Base-by-base conservation (phyloP, 2,329 filamentous ascomycete species). In the Phaeosphaeria sp. region DNA sequence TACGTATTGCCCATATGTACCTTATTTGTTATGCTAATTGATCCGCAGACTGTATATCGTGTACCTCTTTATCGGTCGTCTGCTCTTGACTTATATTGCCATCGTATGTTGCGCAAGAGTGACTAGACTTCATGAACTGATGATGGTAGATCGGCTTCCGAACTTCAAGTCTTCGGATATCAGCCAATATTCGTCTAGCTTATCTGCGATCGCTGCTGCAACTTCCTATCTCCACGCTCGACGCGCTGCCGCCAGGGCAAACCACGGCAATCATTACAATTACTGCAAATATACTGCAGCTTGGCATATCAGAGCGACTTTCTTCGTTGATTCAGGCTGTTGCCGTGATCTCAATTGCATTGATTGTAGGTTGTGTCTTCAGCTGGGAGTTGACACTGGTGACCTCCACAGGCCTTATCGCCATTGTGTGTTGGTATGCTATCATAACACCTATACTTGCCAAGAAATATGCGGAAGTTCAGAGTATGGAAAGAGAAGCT, bases 61-160 rank as follows among this genome's bases (percentile, higher is more conserved):
- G 15, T 87, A 86, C 65, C 76, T 88, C 1, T 87, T 87, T 59
- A 74, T 85, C 20, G 85, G 74, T 15, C 84, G 84, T 54, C 83
- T 87, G 41, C 63, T 77, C 3, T 71, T 87, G n/a, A 81, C 80
- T 0, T 87, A 87, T 59, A 65, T 85, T 18, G 84, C 84, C 58
- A 83, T 83, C 63, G 83, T 85, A 20, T 6, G 41, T 43, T 18
- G 30, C 30, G 30, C 72, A 27, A 58, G 46, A 3, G n/a, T 30
- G 25, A 17, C 15, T 6, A n/a, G 17, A 17, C 18, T 6, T 15
- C 23, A 9, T 6, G 4, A 11, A 18, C n/a, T 22, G 41, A 33
- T 30, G 17, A 66, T 13, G 13, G 33, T 22, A 71, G 67, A 61
- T 72, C n/a, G 66, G 64, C 1, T 69, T 74, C 44, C 67, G 70